Evolutionary conservation across 805 yeast genomes (phyloP), one percentile per base, ranked within the genome.

Genomic region (Saturnispora silvae): DNA sequence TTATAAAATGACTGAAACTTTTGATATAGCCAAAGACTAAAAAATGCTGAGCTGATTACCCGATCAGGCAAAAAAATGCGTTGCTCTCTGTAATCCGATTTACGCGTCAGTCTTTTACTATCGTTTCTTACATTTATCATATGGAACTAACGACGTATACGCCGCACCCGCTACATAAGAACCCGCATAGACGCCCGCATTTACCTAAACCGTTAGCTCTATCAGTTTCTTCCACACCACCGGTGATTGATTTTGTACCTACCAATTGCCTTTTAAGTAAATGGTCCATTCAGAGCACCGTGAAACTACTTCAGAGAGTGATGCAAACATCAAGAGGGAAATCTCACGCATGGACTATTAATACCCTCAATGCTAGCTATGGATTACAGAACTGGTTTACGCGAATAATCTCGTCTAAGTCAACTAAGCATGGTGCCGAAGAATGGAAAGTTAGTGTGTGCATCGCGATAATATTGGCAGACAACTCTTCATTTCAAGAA

Each of bases 351-450:
- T 17, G 30, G 28, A 20, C 26, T 11, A 30, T 22, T 28, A 19
- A 19, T 14, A 23, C 8, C 20, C 46, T 36, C 52, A 73, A 73
- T 45, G 59, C 53, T n/a, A 52, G 62, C 7, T 71, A 70, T 56
- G 78, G 77, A 2, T 65, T 57, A 46, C 53, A 63, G 40, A 75
- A 73, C 24, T 73, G 79, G 79, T 56, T 63, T 24, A 34, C 23
- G 10, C 26, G 16, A 13, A 28, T 40, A 22, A 10, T 7, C 7
- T 22, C 24, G 10, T 22, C 10, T 22, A 10, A 22, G 24, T 8
- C 10, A 7, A 8, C 7, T 10, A 22, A 22, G 10, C 10, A 22
- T 22, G 34, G 33, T n/a, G 27, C 24, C 1, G 28, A 32, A 15
- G 22, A 24, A 6, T 33, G 36, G 7, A 17, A 13, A 15, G 14